Conservation (phyloP, 805 yeast species). For the Groenewaldozyma salmanticensis region DNA sequence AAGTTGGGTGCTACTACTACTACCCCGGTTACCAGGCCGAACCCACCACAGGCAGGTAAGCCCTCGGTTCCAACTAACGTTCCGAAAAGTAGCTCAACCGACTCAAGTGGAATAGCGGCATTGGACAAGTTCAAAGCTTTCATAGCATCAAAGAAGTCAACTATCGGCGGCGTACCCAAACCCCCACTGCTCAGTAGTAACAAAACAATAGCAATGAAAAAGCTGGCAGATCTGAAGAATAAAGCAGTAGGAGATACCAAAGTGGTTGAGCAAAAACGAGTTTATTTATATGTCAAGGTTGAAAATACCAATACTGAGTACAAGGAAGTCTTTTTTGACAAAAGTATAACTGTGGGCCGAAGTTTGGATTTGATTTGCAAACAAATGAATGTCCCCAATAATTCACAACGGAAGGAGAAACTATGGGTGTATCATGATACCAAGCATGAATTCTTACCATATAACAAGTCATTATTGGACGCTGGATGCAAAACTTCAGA, state of each 20-base stretch:
- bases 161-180: neutral
- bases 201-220: conserved; percentile 7
- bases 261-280: conserved; percentile 25
- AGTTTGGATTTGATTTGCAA: conserved; percentile 20
- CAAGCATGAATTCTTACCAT: no score
- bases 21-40: no score
- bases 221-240: conserved; percentile 20
- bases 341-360: conserved; percentile 16
- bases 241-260: conserved; percentile 31
- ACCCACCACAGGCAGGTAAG: neutral
- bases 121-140: neutral
- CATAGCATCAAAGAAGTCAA: conserved; percentile 1
- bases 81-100: neutral
- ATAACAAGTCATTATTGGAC: neutral
- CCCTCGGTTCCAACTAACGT: neutral
- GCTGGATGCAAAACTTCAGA: neutral
- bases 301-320: neutral
- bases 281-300: conserved; percentile 23
- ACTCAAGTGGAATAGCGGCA: neutral
- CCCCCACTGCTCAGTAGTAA: neutral
- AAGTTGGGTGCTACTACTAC: neutral
- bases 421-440: no score
- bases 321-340: conserved; percentile 17
- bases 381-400: conserved; percentile 16
- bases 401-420: no score